These are phyloP conservation scores for Russula griseocarnosa DNA, from an alignment of 768 basidiomycete species.

Conservation along the genomic window DNA sequence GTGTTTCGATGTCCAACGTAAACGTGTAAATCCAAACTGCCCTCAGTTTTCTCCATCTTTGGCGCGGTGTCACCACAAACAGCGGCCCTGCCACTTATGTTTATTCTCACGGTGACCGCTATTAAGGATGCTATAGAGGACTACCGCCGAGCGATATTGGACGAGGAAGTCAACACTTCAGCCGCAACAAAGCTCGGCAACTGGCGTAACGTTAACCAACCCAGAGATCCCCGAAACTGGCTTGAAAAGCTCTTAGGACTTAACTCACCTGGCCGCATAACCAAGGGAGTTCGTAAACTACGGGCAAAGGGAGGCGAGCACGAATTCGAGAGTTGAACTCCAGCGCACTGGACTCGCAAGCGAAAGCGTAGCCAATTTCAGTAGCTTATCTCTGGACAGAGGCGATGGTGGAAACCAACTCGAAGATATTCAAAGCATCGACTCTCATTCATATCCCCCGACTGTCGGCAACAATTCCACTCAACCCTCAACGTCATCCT, in stretches of 20 bases:
- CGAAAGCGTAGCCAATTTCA: constrained; percentile 36
- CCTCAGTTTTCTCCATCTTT: constrained; percentile 81
- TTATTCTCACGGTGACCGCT: constrained; percentile 84
- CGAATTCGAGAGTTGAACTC: constrained; percentile 60
- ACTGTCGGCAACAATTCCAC: constrained; percentile 13
- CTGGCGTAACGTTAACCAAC: constrained; percentile 90
- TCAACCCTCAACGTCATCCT: constrained; percentile 19
- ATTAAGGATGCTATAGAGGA: constrained; percentile 97
- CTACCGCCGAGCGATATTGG: constrained; percentile 80
- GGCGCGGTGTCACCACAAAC: constrained; percentile 81
- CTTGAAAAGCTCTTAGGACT: constrained; percentile 68
- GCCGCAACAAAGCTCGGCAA: constrained; percentile 85
- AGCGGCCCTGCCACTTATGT: constrained; percentile 78
- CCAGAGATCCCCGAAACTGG: constrained; percentile 69
- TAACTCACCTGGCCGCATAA: constrained; percentile 68
- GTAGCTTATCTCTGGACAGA: constrained; percentile 23
- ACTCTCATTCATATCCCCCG: constrained; percentile 31
- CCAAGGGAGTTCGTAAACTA: constrained; percentile 80
- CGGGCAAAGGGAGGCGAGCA: constrained; percentile 74
- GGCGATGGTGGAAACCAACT: constrained; percentile 26
- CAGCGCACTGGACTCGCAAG: constrained; percentile 38
- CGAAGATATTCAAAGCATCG: constrained; percentile 37
- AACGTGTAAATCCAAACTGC: constrained; percentile 22
- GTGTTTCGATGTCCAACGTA: not conserved
- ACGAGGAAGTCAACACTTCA: constrained; percentile 93